Percentiles rank a stretch among this genome's conserved stretches.
Conservation (phyloP, 495 filamentous ascomycete genomes). For the Letharia lupina region DNA sequence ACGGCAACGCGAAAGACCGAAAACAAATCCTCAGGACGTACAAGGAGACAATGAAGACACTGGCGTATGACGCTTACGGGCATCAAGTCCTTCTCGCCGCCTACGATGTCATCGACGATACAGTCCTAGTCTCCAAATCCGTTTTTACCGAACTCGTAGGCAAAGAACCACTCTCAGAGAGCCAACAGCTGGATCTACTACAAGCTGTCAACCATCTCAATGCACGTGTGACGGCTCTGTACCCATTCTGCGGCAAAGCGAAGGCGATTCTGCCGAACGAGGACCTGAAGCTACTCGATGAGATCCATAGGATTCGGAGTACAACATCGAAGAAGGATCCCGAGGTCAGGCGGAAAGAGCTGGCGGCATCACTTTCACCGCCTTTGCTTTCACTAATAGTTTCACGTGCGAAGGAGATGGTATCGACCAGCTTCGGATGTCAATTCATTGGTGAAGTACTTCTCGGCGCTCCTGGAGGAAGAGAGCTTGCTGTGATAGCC, state of each 20-base stretch:
- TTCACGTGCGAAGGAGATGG: conserved; percentile 54
- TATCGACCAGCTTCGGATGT: conserved; percentile 70
- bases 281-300: conserved; percentile 57
- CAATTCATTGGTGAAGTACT: conserved; percentile 79
- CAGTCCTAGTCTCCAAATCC: conserved; percentile 72
- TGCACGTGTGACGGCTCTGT: conserved; percentile 73
- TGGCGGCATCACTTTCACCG: conserved; percentile 56
- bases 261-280: conserved; percentile 57
- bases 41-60: conserved; percentile 73
- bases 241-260: conserved; percentile 65
- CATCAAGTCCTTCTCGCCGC: conserved; percentile 76
- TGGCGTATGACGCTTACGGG: conserved; percentile 69
- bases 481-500: conserved; percentile 56
- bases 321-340: conserved; percentile 88
- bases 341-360: conserved; percentile 61
- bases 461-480: conserved; percentile 66
- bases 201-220: conserved; percentile 56
- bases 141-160: conserved; percentile 76
- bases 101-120: conserved; percentile 90
- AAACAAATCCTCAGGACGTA: conserved; percentile 78
- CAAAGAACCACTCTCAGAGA: conserved; percentile 42
- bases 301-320: conserved; percentile 66
- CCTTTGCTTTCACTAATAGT: conserved; percentile 63
- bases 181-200: conserved; percentile 46
- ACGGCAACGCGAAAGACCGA: conserved; percentile 84